Conservation (phyloP, 768 basidiomycete species). For the Tephrocybe sp. region DNA sequence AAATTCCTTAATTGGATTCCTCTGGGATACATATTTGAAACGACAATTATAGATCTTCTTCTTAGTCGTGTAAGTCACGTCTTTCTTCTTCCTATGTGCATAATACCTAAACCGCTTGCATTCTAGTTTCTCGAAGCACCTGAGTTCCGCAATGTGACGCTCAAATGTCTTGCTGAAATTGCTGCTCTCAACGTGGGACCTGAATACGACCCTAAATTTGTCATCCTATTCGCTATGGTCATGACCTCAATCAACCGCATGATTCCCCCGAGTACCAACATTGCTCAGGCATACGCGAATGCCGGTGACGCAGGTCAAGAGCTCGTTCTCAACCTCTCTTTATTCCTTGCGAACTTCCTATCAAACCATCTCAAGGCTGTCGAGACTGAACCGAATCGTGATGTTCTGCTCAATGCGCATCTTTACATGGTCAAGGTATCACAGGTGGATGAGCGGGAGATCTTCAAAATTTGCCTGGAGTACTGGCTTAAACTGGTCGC, state of each 20-base stretch:
- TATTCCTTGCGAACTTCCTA: constrained; percentile 98
- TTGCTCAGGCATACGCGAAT: constrained; percentile 87
- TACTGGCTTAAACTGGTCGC: constrained; percentile 97
- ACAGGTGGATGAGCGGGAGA: constrained; percentile 96
- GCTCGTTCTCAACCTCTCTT: constrained; percentile 92
- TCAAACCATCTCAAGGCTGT: constrained; percentile 92
- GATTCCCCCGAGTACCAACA: constrained; percentile 94
- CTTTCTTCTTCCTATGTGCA: constrained; percentile 2
- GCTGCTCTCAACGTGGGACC: constrained; percentile 92
- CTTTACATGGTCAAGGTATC: constrained; percentile 98
- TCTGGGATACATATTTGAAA: constrained; percentile 98
- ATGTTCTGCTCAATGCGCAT: constrained; percentile 94
- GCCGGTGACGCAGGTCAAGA: constrained; percentile 94
- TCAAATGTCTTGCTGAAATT: constrained; percentile 97
- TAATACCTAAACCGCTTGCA: constrained; percentile 16
- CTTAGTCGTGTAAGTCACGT: constrained; percentile 77
- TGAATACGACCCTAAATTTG: constrained; percentile 98
- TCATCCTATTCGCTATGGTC: constrained; percentile 95
- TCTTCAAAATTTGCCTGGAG: constrained; percentile 99
- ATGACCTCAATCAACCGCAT: constrained; percentile 97
- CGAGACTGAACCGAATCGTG: constrained; percentile 87
- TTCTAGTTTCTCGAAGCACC: constrained; percentile 91
- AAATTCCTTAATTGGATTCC: constrained; percentile 99
- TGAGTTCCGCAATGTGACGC: constrained; percentile 95
- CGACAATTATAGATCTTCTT: constrained; percentile 92